Base-by-base conservation (phyloP, 83 land plant genomes). In the Thuja plicata region DNA sequence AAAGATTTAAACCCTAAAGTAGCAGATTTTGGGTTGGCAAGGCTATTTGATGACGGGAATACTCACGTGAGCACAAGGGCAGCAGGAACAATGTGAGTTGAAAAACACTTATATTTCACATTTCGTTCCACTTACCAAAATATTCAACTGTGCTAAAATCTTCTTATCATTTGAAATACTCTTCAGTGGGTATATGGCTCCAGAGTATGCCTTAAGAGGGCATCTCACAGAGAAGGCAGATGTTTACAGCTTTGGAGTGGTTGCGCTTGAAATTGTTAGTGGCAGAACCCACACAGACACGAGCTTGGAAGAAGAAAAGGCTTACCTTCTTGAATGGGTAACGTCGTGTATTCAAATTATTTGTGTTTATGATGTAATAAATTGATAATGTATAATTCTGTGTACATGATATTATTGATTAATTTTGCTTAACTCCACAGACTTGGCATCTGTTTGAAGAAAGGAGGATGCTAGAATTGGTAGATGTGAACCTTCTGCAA, bases 1-100 rank as follows among this genome's bases (percentile, higher is more conserved):
- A 55, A 90, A 70, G 70, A 90, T 19, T 66, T 90, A 21, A 90
- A 90, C 9, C 87, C 91, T 8, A 90, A 90, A 70, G 84, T 90
- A 83, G 88, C 91, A 32, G 91, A 90, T 87, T 91, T 90, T 89
- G 92, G 92, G 41, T 79, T 91, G 40, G 92, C 92, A 4, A 91
- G 82, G 73, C 90, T 91, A 27, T 78, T 45, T 89, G 86, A 73
- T 41, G 88, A 79, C 0, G 90, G 81, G 15, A 71, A 78, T 4
- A 88, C 89, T 30, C 86, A 90, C 43, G 62, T 90, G 71, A 87
- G 87, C 66, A 90, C 91, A 19, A 73, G 89, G 30, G 62, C 84
- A 27, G 91, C 89, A 81, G 89, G 92, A 70, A 91, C 90, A 32
- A 81, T 89, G 90, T 89, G 40, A 86, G 90, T 86, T 32, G 43